Base-by-base conservation (phyloP, 2,329 filamentous ascomycete genomes). In the Calonectria hongkongensis region DNA sequence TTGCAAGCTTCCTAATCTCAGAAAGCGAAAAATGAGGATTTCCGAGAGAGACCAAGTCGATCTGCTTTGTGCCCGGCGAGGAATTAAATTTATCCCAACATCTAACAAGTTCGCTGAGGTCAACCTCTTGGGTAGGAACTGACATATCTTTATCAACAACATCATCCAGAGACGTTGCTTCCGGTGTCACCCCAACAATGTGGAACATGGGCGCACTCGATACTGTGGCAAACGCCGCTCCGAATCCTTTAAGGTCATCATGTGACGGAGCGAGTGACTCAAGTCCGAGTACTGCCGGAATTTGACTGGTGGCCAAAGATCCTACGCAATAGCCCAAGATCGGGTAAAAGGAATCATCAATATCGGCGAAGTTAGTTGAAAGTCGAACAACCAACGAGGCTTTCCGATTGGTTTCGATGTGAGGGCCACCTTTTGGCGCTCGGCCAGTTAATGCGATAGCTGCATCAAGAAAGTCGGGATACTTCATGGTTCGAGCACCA, bases 191-290 rank as follows among this genome's bases (percentile, higher is more conserved):
- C 1, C 68, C 66, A 4, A 72, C 67, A 4, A 78, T 78, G 13
- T 78, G 76, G 33, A 78, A 78, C 76, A 78, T 75, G 3, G 77
- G 75, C 0, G 77, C 77, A 3, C 75, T 73, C 0, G 77, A 77
- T 25, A 66, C 65, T 0, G 77, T 79, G 7, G 75, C 77, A 7
- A 79, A 79, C 0, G 77, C 77, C 0, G 77, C 77, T 0, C 67
- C 64, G 1, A 79, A 79, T 0, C 75, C 73, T 18, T 78, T 79
- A 1, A 79, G 43, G 10, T 79, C 77, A 4, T 78, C 77, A 1
- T 62, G 72, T 0, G 71, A 72, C 0, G 77, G 75, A 0, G 25
- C 54, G 7, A 66, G 18, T 0, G 10, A 12, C 2, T 78, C 74
- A 0, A 79, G 68, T 0, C 77, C 77, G 4, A 48, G 65, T 16